Base-by-base conservation (phyloP, 2,329 filamentous ascomycete species). In the Fusarium irregulare region DNA sequence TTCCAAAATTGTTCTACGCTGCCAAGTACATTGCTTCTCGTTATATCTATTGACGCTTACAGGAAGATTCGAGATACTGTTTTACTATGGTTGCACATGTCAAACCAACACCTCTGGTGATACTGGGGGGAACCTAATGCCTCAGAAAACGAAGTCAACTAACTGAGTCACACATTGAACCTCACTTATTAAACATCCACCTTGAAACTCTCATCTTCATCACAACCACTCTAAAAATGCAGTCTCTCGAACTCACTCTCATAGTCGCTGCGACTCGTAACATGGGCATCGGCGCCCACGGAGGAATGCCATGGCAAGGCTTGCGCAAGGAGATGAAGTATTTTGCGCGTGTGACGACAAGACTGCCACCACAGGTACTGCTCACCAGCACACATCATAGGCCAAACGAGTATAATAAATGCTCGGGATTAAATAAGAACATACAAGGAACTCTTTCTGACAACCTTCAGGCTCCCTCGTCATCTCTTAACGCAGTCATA, bases 311-410 rank as follows among this genome's bases (percentile, higher is more conserved):
- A 6, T 99, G 96, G 96, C 93, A 91, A 0, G 91, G 92, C 45
- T 87, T 98, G 34, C 93, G 90, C 80, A 90, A 92, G 68, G 96
- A 99, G 81, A 97, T 99, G 93, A 89, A 90, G 41, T 98, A 97
- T 80, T 99, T 99, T 79, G 92, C 93, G 20, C 91, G 94, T 63
- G 91, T 97, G 42, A 98, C 95, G 5, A 93, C 92, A 74, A 88
- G 91, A 18, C 78, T 88, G 0, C 83, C 85, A 25, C 71, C 78
- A 40, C 77, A 79, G 75, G 83, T 84, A 75, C 58, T 45, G 21
- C 21, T 21, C 13, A 18, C 18, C 13, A 16, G 20, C 25, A 44
- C n/a, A 13, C 7, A 14, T 20, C 34, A 20, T 25, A 34, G 18
- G n/a, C 21, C 12, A 37, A 42, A 18, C 20, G 8, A 20, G 12